phyloP scores from a whole-genome alignment of 164 flowering plant species.

The Piper longum region DNA sequence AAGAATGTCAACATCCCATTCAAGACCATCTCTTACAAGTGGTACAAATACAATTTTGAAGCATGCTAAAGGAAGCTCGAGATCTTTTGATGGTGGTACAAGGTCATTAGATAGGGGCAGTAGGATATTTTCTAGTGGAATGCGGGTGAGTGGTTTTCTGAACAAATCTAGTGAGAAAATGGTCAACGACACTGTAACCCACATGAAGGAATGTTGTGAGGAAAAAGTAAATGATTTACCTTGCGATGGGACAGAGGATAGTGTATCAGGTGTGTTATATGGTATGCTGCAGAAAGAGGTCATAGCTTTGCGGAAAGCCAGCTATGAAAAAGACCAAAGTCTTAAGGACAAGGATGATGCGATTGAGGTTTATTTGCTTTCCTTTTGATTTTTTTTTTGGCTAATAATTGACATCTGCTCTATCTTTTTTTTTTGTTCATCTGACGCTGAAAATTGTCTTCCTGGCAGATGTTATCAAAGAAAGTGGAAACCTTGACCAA shows the following conservation, averaged over 20 bases:
- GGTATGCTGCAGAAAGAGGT: constrained; percentile 5
- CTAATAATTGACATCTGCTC: background rate
- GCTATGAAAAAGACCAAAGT: constrained; percentile 6
- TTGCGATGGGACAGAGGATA: constrained; percentile 7
- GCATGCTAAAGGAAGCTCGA: constrained; percentile 2
- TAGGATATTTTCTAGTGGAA: background rate
- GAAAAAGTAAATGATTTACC: background rate
- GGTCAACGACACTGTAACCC: no score
- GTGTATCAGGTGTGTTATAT: constrained; percentile 16
- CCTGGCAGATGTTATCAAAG: constrained; percentile 2
- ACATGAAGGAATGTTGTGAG: no score
- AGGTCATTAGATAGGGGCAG: constrained; percentile 1
- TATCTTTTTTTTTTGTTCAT: background rate
- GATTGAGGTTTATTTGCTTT: constrained; percentile 14
- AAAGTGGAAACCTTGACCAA: no score
- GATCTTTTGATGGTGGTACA: constrained; percentile 16
- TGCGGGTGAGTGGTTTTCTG: background rate
- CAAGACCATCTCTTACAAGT: no score
- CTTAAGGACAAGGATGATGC: constrained; percentile 20
- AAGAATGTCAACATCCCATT: no score
- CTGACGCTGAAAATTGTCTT: constrained; percentile 8
- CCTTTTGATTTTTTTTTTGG: background rate
- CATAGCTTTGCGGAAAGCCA: constrained; percentile 15
- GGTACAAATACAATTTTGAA: no score
- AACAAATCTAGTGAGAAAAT: constrained; percentile 3